Percentiles rank a stretch among this genome's conserved stretches.
Conservation (phyloP, 169 alveolate genomes). For the Perkinsus chesapeaki region DNA sequence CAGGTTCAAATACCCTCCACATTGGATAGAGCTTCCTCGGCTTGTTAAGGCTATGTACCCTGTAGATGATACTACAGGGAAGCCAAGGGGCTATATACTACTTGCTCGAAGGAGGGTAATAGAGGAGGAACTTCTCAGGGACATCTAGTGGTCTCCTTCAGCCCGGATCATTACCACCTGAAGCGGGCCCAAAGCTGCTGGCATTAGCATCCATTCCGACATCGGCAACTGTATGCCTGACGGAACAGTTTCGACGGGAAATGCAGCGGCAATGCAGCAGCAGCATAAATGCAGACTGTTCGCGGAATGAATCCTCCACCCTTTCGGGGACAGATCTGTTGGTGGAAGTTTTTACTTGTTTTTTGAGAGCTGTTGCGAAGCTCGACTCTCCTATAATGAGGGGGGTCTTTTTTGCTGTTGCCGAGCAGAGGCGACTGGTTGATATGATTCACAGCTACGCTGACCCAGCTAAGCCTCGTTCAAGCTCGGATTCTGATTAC, state of each 20-base stretch:
- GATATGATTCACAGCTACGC: not conserved
- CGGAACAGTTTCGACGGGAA: not conserved
- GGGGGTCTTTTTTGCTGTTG: not conserved
- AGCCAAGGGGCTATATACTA: slow-evolving; percentile 42
- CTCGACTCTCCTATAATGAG: not conserved
- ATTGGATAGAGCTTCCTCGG: slow-evolving; percentile 36
- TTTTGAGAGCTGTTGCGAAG: not conserved
- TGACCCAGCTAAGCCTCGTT: too few relatives aligned
- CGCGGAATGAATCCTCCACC: too few relatives aligned
- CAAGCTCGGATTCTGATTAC: too few relatives aligned
- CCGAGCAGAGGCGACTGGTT: not conserved
- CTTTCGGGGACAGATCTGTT: not conserved
- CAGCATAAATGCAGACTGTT: too few relatives aligned
- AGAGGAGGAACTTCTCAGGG: not conserved
- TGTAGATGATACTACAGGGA: slow-evolving; percentile 32
- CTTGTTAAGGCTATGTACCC: slow-evolving; percentile 29
- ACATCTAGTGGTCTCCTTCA: not conserved
- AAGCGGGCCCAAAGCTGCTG: not conserved
- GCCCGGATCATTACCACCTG: not conserved
- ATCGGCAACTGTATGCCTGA: not conserved
- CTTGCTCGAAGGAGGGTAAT: slow-evolving; percentile 10
- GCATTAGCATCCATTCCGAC: not conserved
- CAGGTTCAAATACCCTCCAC: slow-evolving; percentile 50
- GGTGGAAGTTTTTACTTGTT: not conserved
- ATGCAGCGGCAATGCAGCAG: not conserved